These are phyloP conservation scores for Geum urbanum DNA, from an alignment of 306 rosid genomes.

Conservation along the genomic window DNA sequence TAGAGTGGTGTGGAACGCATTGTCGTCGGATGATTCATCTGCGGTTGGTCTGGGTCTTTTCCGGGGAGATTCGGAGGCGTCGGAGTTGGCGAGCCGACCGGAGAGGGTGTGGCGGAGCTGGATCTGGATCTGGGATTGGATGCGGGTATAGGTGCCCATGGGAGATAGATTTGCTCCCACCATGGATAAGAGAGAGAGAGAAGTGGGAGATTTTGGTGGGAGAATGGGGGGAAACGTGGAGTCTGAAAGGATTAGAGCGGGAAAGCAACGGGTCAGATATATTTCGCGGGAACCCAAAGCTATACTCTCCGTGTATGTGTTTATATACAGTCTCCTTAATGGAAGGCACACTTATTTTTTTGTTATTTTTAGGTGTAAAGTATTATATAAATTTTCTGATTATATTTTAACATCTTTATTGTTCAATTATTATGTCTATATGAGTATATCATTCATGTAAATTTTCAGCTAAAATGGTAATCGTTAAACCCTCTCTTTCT, in stretches of 20 bases:
- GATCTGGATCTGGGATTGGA: constrained; percentile 20
- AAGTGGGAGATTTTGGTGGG: constrained; percentile 13
- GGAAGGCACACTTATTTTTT: too few relatives aligned
- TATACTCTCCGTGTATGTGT: too few relatives aligned
- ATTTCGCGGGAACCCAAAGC: constrained; percentile 34
- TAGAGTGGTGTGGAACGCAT: background rate
- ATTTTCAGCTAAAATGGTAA: too few relatives aligned
- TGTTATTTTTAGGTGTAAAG: too few relatives aligned
- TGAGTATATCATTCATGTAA: too few relatives aligned
- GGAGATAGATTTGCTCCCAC: constrained; percentile 38
- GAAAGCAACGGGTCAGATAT: background rate
- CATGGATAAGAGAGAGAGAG: background rate
- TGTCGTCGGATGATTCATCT: background rate
- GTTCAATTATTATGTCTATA: too few relatives aligned
- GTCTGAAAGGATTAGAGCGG: constrained; percentile 25
- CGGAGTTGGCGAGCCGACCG: background rate
- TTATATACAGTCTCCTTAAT: too few relatives aligned
- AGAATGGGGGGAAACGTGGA: too few relatives aligned
- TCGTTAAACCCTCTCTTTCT: too few relatives aligned
- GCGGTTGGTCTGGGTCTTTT: constrained; percentile 8
- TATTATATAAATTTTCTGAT: too few relatives aligned
- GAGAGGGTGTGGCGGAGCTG: constrained; percentile 29
- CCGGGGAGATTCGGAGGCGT: background rate
- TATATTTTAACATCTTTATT: too few relatives aligned
- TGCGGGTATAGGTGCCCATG: constrained; percentile 23